Evolutionary conservation across 2,329 filamentous ascomycete species (phyloP), one percentile per base, ranked within the genome.

Genomic region (Rugonectria rugulosa): DNA sequence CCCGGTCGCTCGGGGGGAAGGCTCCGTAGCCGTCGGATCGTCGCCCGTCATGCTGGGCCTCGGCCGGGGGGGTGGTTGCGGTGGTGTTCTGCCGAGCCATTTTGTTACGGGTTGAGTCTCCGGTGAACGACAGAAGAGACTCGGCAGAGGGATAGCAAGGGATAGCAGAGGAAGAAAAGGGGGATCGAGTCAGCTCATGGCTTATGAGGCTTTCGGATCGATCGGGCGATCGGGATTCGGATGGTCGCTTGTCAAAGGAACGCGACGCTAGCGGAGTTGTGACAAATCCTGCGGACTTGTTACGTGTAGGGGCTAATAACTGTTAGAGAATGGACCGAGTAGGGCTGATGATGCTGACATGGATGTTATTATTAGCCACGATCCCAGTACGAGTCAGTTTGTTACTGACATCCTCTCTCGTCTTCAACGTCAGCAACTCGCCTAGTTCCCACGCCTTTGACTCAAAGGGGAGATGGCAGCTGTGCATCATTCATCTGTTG

Each of bases 181-280:
- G 14, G 29, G 29, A 32, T 32, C n/a, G n/a, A n/a, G n/a, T n/a
- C n/a, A n/a, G n/a, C n/a, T n/a, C n/a, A n/a, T n/a, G n/a, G n/a
- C n/a, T n/a, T n/a, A n/a, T n/a, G n/a, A n/a, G n/a, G n/a, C n/a
- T n/a, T 38, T 55, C 57, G 54, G 60, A 29, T 21, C 36, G 38
- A 19, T 52, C 55, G 60, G 60, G 56, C 41, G 40, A 37, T 62
- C 60, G 59, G 51, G 3, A n/a, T 54, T 43, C 37, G 56, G 48
- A 37, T 26, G 37, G 56, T 62, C 59, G 40, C 40, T 15, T 23
- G 7, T 15, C 5, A 15, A 15, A 19, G n/a, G 15, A 4, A 36
- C 32, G 15, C 32, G 15, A 36, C 32, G 15, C 15, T 32, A 32
- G 29, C 32, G 37, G 20, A 40, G 37, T 40, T 24, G 9, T 24